Evolutionary conservation across 2,329 filamentous ascomycete genomes (phyloP), one percentile per base, ranked within the genome.

Genomic region (Hymenoscyphus infarciens): DNA sequence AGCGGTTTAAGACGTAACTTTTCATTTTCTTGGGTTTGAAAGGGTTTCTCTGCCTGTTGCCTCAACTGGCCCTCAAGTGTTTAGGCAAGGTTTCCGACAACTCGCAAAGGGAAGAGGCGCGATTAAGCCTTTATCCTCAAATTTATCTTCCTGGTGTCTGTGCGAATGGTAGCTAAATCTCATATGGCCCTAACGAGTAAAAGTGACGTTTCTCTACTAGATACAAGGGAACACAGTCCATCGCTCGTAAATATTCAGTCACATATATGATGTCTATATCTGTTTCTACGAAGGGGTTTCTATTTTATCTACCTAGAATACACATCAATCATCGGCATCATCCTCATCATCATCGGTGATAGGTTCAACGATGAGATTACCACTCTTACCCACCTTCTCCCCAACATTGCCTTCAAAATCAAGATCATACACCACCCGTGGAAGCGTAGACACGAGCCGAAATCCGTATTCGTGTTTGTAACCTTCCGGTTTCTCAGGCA

Each of bases 381-480:
- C 92, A 67, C 91, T 93, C 68, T 87, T 82, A 3, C 94, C 92
- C 73, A 98, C 88, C 69, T 85, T 84, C 67, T 90, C 84, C 31
- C 82, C 82, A 70, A 97, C 82, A 25, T 85, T 88, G 3, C 84
- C 86, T 0, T 83, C 83, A 42, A 80, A 79, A 61, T 87, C 85
- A 5, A 93, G 79, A 64, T 89, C 87, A 74, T 91, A 94, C 35
- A 95, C 90, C 63, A 88, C 85, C 59, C 95, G 82, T 5, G 95
- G 95, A 82, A 99, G 87, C 0, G 92, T 88, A 29, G 89, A 91
- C 2, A 94, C 92, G 54, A 99, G 85, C 62, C 84, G 84, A 76
- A 99, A 99, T n/a, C 78, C 79, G 77, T 95, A 99, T 69, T 87
- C 80, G 74, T 98, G 93, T 68, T 87, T 80, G 73, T 95, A 98